These are phyloP conservation scores for Vaccinium vitisidaea DNA, from an alignment of 148 eudicot genomes.

Conservation along the genomic window DNA sequence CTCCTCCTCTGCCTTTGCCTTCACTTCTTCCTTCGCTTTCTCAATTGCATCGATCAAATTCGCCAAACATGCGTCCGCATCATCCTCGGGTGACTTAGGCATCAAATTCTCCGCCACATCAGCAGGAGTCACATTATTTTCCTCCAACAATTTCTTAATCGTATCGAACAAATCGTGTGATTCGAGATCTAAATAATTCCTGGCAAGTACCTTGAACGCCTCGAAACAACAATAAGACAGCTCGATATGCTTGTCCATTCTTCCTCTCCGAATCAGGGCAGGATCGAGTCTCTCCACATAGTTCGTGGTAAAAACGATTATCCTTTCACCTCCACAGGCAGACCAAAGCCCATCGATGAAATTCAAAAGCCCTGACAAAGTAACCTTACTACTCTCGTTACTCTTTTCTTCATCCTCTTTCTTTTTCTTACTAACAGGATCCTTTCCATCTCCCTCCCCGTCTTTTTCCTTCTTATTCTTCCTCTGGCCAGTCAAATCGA, in stretches of 20 bases:
- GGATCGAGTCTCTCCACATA: constrained; percentile 51
- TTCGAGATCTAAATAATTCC: constrained; percentile 44
- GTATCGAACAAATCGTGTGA: constrained; percentile 32
- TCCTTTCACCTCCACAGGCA: constrained; percentile 48
- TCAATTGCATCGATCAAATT: constrained; percentile 30
- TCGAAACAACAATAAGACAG: constrained; percentile 47
- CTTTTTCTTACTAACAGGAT: constrained; percentile 11
- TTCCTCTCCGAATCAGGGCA: constrained; percentile 47
- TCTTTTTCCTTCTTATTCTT: constrained; percentile 24
- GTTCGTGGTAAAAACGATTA: constrained; percentile 55
- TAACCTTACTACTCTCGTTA: constrained; percentile 29
- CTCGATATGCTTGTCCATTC: constrained; percentile 59
- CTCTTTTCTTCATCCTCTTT: constrained; percentile 12
- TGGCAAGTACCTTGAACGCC: constrained; percentile 44
- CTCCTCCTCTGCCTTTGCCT: constrained; percentile 20
- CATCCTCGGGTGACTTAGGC: constrained; percentile 34
- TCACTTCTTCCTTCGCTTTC: constrained; percentile 31
- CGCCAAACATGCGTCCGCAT: constrained; percentile 26
- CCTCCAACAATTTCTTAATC: constrained; percentile 27
- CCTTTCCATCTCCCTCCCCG: constrained; percentile 12
- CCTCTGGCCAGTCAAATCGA: constrained; percentile 48
- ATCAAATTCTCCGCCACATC: constrained; percentile 59
- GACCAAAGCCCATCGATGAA: constrained; percentile 67
- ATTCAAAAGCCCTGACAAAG: constrained; percentile 57
- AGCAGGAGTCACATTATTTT: constrained; percentile 46